These are phyloP conservation scores for Arachis hypogaea DNA, from an alignment of 306 rosid species.

Conservation along the genomic window DNA sequence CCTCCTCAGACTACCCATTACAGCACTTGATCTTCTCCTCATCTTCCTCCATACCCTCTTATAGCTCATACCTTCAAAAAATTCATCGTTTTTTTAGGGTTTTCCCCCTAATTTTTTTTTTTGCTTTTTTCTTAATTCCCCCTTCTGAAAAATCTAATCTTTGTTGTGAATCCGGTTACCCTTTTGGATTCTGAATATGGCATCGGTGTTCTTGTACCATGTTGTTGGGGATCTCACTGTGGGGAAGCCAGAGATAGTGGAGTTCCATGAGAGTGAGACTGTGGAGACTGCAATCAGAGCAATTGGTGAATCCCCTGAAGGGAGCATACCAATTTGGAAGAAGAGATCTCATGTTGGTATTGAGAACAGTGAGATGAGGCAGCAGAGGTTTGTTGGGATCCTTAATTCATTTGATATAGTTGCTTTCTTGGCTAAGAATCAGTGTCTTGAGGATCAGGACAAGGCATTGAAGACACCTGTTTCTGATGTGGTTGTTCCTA, in stretches of 20 bases:
- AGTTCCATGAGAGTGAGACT: constrained; percentile 79
- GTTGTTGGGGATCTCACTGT: constrained; percentile 98
- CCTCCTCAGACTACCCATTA: constrained; percentile 67
- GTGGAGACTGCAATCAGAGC: constrained; percentile 79
- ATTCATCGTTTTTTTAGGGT: neutral
- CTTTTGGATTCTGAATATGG: constrained; percentile 56
- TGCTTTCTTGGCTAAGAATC: constrained; percentile 74
- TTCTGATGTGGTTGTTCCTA: constrained; percentile 65
- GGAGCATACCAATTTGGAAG: constrained; percentile 86
- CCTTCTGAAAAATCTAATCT: constrained; percentile 3
- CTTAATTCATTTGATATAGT: constrained; percentile 89
- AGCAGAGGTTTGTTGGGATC: constrained; percentile 88
- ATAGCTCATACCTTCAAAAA: constrained; percentile 44
- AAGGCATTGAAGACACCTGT: constrained; percentile 80
- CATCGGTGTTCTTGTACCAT: constrained; percentile 90
- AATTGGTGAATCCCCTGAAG: constrained; percentile 84
- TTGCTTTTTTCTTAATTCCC: neutral
- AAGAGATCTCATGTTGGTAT: constrained; percentile 58
- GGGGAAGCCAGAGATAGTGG: constrained; percentile 96
- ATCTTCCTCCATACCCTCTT: constrained; percentile 86
- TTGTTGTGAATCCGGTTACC: constrained; percentile 6
- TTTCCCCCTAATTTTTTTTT: neutral
- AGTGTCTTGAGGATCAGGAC: constrained; percentile 76
- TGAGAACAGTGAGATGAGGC: constrained; percentile 81
- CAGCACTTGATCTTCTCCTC: constrained; percentile 83